Evolutionary conservation across 768 basidiomycete species (phyloP).

Genomic region (Boletellus sp.): DNA sequence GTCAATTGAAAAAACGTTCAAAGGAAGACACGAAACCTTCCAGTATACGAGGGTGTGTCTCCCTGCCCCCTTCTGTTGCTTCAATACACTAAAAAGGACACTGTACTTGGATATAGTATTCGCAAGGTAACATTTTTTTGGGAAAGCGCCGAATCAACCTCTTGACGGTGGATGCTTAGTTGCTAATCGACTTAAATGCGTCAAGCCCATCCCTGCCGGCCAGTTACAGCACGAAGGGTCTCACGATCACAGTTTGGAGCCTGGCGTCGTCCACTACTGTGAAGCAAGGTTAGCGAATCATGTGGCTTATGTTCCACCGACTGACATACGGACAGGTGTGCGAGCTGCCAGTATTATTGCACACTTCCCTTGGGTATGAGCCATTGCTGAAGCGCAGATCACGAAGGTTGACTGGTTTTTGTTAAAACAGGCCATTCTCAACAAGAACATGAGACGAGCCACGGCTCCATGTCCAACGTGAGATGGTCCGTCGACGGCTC

Average conservation of each 20-base stretch:
- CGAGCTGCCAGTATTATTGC: constrained; percentile 56
- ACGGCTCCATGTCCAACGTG: constrained; percentile 58
- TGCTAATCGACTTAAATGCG: constrained; percentile 49
- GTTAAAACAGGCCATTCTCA: constrained; percentile 46
- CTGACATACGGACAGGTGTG: constrained; percentile 37
- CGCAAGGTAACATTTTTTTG: constrained; percentile 40
- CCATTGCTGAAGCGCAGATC: background rate
- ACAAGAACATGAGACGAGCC: constrained; percentile 55
- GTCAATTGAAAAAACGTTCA: constrained; percentile 58
- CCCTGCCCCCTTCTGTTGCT: background rate
- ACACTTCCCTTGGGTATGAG: constrained; percentile 47
- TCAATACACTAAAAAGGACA: background rate
- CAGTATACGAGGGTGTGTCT: constrained; percentile 55
- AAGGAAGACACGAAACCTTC: constrained; percentile 55
- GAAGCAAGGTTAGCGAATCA: constrained; percentile 37
- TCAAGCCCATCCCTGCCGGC: constrained; percentile 43
- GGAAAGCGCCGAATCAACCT: background rate
- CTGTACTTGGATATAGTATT: constrained; percentile 38
- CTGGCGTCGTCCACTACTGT: constrained; percentile 48
- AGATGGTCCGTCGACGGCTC: constrained; percentile 53
- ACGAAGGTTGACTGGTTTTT: background rate
- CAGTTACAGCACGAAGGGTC: constrained; percentile 40
- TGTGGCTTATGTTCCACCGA: background rate
- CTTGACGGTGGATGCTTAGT: constrained; percentile 27
- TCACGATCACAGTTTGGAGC: constrained; percentile 46